These are phyloP conservation scores for Teunomyces lycoperdinae DNA, from an alignment of 805 yeast genomes.

Conservation along the genomic window DNA sequence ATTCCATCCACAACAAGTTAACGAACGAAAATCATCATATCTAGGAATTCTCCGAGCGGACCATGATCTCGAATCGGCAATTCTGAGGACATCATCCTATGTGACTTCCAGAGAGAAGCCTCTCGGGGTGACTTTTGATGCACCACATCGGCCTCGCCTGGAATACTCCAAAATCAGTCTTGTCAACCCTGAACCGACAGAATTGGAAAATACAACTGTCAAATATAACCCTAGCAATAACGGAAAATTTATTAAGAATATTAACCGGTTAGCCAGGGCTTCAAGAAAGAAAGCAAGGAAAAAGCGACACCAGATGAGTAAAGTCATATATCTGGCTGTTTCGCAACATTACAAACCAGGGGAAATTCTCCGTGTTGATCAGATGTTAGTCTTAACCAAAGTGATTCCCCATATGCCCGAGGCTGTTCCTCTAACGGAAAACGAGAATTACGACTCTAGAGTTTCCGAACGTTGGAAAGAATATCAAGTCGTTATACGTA, in stretches of 20 bases:
- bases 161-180: slow-evolving; percentile 9
- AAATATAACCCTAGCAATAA: slow-evolving; percentile 12
- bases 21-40: not conserved
- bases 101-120: not conserved
- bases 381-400: slow-evolving; percentile 66
- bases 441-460: slow-evolving; percentile 51
- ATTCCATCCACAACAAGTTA: not conserved
- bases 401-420: slow-evolving; percentile 17
- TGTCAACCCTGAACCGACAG: slow-evolving; percentile 23
- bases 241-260: slow-evolving; percentile 15
- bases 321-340: slow-evolving; percentile 17
- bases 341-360: slow-evolving; percentile 46
- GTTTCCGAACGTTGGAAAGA: slow-evolving; percentile 78
- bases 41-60: not conserved
- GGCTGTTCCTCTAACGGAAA: slow-evolving; percentile 39
- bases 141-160: not conserved
- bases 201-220: slow-evolving; percentile 9
- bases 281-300: slow-evolving; percentile 22
- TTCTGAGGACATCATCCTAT: not conserved
- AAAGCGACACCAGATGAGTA: slow-evolving; percentile 16
- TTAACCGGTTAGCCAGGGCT: slow-evolving; percentile 21
- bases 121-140: not conserved
- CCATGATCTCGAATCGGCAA: not conserved
- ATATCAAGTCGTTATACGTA: slow-evolving; percentile 66
- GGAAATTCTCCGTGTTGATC: slow-evolving; percentile 62